Evolutionary conservation across 768 basidiomycete genomes (phyloP).

Genomic region (Sutorius australiensis): DNA sequence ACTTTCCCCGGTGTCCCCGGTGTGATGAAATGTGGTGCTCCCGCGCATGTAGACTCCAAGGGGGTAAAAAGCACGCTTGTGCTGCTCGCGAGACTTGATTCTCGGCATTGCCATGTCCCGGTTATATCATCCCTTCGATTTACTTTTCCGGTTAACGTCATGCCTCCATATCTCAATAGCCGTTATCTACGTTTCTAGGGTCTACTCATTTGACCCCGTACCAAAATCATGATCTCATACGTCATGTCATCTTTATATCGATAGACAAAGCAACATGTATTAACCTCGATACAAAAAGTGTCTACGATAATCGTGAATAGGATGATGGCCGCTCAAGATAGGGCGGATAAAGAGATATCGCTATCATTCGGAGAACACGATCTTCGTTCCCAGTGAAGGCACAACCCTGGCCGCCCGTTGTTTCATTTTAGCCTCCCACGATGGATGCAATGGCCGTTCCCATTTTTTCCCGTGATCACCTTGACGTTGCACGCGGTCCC

Average conservation of each 20-base stretch:
- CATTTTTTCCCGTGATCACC: conserved; percentile 1
- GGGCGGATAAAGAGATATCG: not conserved
- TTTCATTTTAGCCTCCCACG: conserved; percentile 92
- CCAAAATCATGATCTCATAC: not conserved
- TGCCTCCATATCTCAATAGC: not conserved
- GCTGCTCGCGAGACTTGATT: conserved; percentile 10
- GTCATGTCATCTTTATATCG: not conserved
- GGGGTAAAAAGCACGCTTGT: conserved; percentile 52
- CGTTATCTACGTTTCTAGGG: not conserved
- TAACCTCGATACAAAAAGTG: not conserved
- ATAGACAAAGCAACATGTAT: not conserved
- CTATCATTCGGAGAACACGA: conserved; percentile 44
- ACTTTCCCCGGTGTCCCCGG: conserved; percentile 60
- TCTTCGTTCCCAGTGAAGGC: conserved; percentile 81
- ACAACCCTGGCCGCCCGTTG: conserved; percentile 62
- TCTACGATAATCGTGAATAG: conserved; percentile 1
- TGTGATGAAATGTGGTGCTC: conserved; percentile 65
- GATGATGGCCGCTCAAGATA: not conserved
- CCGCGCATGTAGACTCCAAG: conserved; percentile 52
- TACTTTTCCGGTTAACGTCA: not conserved
- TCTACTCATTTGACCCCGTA: not conserved
- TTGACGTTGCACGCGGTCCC: not conserved
- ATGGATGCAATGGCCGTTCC: conserved; percentile 70
- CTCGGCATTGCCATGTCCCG: not conserved
- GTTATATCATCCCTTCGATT: not conserved